These are phyloP conservation scores for Paramecium bursaria DNA, from an alignment of 73 alveolate species.

Conservation along the genomic window DNA sequence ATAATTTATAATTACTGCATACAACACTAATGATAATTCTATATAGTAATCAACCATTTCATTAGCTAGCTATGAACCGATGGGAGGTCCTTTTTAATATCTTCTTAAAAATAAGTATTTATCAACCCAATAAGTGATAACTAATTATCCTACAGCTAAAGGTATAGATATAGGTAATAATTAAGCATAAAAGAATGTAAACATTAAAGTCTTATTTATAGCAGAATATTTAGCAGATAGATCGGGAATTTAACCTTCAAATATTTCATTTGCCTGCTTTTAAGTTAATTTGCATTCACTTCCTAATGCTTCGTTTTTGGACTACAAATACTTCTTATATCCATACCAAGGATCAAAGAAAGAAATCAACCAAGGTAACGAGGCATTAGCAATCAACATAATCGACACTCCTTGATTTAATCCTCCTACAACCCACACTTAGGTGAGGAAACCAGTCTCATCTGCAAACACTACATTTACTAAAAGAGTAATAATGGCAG, in stretches of 20 bases:
- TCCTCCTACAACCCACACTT: slow-evolving; percentile 25
- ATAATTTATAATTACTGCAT: neutral
- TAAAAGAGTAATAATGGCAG: slow-evolving; percentile 34
- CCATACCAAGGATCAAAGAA: neutral
- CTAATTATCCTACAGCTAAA: neutral
- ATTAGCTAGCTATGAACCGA: slow-evolving; percentile 17
- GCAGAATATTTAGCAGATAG: slow-evolving; percentile 16
- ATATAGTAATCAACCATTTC: slow-evolving; percentile 44
- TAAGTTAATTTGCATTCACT: neutral
- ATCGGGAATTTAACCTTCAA: slow-evolving; percentile 12
- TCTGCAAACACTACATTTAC: slow-evolving; percentile 40
- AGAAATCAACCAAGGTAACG: slow-evolving; percentile 8
- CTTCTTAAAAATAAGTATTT: slow-evolving; percentile 1
- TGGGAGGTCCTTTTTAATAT: slow-evolving; percentile 39
- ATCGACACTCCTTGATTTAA: slow-evolving; percentile 24
- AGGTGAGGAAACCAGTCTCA: neutral
- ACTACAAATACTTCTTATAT: neutral
- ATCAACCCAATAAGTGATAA: slow-evolving; percentile 21
- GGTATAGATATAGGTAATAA: slow-evolving; percentile 6
- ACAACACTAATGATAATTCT: neutral
- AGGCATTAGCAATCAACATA: slow-evolving; percentile 27
- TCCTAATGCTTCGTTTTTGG: neutral
- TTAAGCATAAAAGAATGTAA: slow-evolving; percentile 45
- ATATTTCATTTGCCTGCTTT: slow-evolving; percentile 16
- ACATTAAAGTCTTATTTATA: slow-evolving; percentile 12